Percentiles rank a stretch among this genome's conserved stretches.
Conservation (phyloP, 2,329 filamentous ascomycete species). For the Chaetomiaceae sp. region DNA sequence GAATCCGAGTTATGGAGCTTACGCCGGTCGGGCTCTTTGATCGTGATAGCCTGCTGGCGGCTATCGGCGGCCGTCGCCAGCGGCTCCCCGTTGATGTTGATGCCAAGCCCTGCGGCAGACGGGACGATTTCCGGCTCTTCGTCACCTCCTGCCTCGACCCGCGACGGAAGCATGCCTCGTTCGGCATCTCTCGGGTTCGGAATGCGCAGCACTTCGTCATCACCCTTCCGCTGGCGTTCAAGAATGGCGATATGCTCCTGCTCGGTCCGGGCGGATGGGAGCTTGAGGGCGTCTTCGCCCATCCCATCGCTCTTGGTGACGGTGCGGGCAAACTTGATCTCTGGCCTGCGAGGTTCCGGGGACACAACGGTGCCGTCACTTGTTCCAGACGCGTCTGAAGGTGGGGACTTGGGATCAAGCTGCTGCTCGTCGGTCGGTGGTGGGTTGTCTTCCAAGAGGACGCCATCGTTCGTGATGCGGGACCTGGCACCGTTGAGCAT, state of each 20-base stretch:
- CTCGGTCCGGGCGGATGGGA: slow-evolving; percentile 52
- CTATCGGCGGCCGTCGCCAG: slow-evolving; percentile 18
- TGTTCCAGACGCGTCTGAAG: slow-evolving; percentile 3
- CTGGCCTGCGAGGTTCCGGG: slow-evolving; percentile 23
- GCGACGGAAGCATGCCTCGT: slow-evolving; percentile 65
- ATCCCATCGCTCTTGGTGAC: slow-evolving; percentile 57
- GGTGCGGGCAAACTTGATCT: slow-evolving; percentile 67
- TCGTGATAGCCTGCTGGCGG: slow-evolving; percentile 56
- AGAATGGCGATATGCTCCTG: slow-evolving; percentile 86
- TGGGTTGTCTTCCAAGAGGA: slow-evolving; percentile 40
- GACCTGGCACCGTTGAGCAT: slow-evolving; percentile 54
- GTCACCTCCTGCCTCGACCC: slow-evolving; percentile 38
- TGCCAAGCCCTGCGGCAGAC: slow-evolving; percentile 26
- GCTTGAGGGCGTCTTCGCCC: slow-evolving; percentile 43
- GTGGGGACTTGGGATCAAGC: slow-evolving; percentile 15
- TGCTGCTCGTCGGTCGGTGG: slow-evolving; percentile 31
- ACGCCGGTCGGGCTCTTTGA: slow-evolving; percentile 57
- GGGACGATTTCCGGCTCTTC: slow-evolving; percentile 31
- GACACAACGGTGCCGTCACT: slow-evolving; percentile 3
- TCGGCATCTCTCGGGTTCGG: slow-evolving; percentile 90
- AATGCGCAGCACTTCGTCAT: slow-evolving; percentile 75
- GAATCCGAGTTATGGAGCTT: slow-evolving; percentile 34
- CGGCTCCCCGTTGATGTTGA: slow-evolving; percentile 29
- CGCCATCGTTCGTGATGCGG: slow-evolving; percentile 59
- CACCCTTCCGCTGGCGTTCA: slow-evolving; percentile 74